phyloP scores from a whole-genome alignment of 2,329 filamentous ascomycete genomes.

The Talaromyces albobiverticillius region DNA sequence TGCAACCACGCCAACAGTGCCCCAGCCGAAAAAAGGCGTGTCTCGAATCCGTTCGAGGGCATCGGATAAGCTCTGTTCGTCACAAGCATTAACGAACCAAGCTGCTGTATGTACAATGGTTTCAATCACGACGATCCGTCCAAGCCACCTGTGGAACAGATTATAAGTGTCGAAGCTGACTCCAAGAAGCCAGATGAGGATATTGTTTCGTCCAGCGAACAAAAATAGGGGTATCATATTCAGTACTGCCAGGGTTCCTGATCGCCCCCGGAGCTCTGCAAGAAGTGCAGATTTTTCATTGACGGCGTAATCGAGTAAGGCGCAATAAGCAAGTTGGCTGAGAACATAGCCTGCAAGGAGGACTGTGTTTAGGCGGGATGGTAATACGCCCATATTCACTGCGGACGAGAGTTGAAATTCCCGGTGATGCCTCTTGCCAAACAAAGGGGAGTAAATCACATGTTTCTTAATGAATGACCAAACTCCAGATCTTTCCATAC shows the following conservation, averaged over 20 bases:
- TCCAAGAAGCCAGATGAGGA: conserved; percentile 73
- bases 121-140: conserved; percentile 71
- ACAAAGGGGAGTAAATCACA: conserved; percentile 62
- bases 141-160: conserved; percentile 79
- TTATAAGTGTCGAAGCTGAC: conserved; percentile 98
- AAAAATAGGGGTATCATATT: conserved; percentile 93
- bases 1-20: conserved; percentile 42
- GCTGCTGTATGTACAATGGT: conserved; percentile 66
- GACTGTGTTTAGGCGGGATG: conserved; percentile 72
- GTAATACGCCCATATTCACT: conserved; percentile 71
- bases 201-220: conserved; percentile 89
- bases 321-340: conserved; percentile 74
- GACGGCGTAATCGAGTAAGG: conserved; percentile 41
- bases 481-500: conserved; percentile 36
- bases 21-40: conserved; percentile 44
- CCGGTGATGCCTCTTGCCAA: conserved; percentile 71
- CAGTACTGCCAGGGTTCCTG: conserved; percentile 76
- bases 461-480: conserved; percentile 48
- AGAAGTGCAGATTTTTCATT: conserved; percentile 56
- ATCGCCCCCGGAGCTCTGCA: conserved; percentile 80
- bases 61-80: conserved; percentile 30
- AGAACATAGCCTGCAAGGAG: conserved; percentile 66
- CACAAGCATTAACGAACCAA: conserved; percentile 71
- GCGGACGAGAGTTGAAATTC: conserved; percentile 67
- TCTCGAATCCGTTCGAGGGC: conserved; percentile 32